Conservation (phyloP, 2,329 filamentous ascomycete species). For the Ilyonectria mors-panacis region DNA sequence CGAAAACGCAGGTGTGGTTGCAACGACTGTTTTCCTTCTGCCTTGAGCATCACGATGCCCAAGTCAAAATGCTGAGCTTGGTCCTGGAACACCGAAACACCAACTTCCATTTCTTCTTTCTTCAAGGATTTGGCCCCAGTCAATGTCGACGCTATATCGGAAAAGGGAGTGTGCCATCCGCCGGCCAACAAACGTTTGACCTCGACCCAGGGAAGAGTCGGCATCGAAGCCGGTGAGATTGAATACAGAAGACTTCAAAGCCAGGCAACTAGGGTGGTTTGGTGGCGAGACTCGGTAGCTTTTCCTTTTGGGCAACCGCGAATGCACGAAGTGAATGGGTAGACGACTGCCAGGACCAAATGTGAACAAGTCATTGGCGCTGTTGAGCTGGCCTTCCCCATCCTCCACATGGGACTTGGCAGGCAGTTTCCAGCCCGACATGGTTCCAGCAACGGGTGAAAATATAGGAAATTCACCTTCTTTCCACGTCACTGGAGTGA, state of each 20-base stretch:
- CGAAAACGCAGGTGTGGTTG: slow-evolving; percentile 26
- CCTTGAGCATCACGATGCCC: slow-evolving; percentile 55
- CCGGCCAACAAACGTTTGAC: slow-evolving; percentile 64
- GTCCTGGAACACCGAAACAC: slow-evolving; percentile 67
- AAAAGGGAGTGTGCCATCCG: slow-evolving; percentile 71
- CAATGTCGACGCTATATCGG: slow-evolving; percentile 62
- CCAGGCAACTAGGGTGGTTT: slow-evolving; percentile 60
- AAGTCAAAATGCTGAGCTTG: slow-evolving; percentile 69
- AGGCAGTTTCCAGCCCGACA: slow-evolving; percentile 52
- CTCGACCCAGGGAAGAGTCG: slow-evolving; percentile 29
- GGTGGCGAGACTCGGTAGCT: slow-evolving; percentile 61
- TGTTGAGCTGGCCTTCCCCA: slow-evolving; percentile 25
- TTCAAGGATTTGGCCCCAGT: slow-evolving; percentile 54
- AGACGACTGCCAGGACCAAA: slow-evolving; percentile 12
- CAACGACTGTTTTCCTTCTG: not conserved
- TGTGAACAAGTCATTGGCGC: slow-evolving; percentile 3
- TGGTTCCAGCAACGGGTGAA: slow-evolving; percentile 35
- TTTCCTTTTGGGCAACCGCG: slow-evolving; percentile 20
- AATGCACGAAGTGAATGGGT: slow-evolving; percentile 23
- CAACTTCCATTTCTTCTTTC: slow-evolving; percentile 63
- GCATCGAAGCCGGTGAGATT: slow-evolving; percentile 64
- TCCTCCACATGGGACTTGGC: not conserved
- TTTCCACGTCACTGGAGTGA: slow-evolving; percentile 64
- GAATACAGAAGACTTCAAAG: slow-evolving; percentile 63
- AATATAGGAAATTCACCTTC: slow-evolving; percentile 63